Evolutionary conservation across 805 yeast species (phyloP), one percentile per base, ranked within the genome.

Genomic region (Zygoascus bituminiphila): DNA sequence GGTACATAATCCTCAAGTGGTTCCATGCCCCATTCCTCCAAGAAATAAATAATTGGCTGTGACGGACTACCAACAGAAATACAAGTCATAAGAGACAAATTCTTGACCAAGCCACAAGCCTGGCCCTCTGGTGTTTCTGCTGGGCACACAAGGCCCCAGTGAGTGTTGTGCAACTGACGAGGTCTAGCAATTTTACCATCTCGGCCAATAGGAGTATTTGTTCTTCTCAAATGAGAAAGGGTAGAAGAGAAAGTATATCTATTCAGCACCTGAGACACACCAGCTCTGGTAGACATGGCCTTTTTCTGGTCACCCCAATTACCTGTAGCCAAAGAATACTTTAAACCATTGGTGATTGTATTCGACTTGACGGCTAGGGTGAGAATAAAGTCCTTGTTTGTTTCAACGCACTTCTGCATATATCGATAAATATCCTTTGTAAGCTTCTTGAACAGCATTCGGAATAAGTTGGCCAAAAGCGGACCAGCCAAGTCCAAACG

Each of bases 301-400:
- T 93, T 93, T 82, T 89, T 91, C 68, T 93, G 99, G 70, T 93
- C 99, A 73, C 99, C 98, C 99, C 99, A 93, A 73, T 93, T 93
- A 76, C 99, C 99, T 14, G 99, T 93, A 47, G 99, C 99, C 62
- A 93, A 76, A 36, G 98, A 93, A 70, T 93, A 93, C 65, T 94
- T 86, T 69, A 93, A 78, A 65, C 99, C 99, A 53, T 95, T 91
- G 35, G 99, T 93, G 60, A 93, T 88, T 2, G 98, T 93, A 58
- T 89, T 89, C 15, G 97, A 88, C 72, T 93, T 91, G 57, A 93
- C 97, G 36, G 98, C 98, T 62, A 93, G 78, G 46, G 95, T 88
- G 72, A 93, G 78, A 65, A 91, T 91, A 76, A 93, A 93, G 66
- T 91, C 98, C 68, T 88, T 88, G 67, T 94, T 95, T 60, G 93